These are phyloP conservation scores for Seiridium cupressi DNA, from an alignment of 2,329 filamentous ascomycete genomes.

Conservation along the genomic window DNA sequence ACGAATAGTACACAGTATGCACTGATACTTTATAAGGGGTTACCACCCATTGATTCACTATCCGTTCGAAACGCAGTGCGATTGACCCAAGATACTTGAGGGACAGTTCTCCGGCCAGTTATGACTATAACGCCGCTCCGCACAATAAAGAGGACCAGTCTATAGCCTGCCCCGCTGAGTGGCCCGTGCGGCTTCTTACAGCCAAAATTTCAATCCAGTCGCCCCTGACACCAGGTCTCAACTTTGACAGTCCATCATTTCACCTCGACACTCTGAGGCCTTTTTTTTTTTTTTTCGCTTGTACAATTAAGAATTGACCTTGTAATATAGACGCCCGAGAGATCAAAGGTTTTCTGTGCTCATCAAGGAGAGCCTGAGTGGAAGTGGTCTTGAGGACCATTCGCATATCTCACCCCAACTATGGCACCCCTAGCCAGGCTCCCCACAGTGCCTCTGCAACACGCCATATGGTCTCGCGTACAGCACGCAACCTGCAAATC, in stretches of 20 bases:
- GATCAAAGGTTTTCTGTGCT: background rate
- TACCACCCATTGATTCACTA: too few relatives aligned
- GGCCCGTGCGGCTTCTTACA: background rate
- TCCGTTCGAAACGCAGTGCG: too few relatives aligned
- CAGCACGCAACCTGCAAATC: background rate
- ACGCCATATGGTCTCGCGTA: background rate
- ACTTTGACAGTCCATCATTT: too few relatives aligned
- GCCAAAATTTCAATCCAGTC: background rate
- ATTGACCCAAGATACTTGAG: too few relatives aligned
- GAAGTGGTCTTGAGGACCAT: background rate
- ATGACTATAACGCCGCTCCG: too few relatives aligned
- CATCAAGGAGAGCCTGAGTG: background rate
- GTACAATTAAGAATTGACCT: too few relatives aligned
- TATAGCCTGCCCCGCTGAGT: background rate
- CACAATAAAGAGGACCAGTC: background rate
- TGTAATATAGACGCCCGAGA: too few relatives aligned
- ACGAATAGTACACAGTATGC: too few relatives aligned
- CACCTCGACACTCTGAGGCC: too few relatives aligned
- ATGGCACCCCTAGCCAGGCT: background rate
- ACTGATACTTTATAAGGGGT: too few relatives aligned
- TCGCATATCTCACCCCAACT: background rate
- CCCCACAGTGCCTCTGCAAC: background rate
- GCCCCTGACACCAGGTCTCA: background rate
- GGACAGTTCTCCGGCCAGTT: too few relatives aligned
- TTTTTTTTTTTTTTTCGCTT: too few relatives aligned